phyloP scores from a whole-genome alignment of 176 grass and related monocot genomes.

The Panicum miliaceum region DNA sequence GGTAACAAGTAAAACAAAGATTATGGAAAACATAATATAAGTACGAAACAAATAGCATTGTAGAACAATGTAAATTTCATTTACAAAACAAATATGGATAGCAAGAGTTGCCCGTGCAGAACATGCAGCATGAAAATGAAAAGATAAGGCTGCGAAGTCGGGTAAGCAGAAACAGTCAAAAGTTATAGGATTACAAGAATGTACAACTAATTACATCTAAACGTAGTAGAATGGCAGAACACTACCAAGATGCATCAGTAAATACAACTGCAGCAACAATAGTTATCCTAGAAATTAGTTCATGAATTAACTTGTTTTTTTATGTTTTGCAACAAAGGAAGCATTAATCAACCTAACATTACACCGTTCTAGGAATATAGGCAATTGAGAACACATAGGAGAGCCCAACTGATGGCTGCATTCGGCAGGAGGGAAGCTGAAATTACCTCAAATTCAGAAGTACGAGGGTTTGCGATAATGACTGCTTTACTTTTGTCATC shows the following conservation, averaged over 20 bases:
- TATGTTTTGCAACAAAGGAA: background rate
- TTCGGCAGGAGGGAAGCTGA: background rate
- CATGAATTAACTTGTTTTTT: slow-evolving; percentile 1
- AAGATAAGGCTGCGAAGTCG: slow-evolving; percentile 4
- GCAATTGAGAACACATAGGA: slow-evolving; percentile 11
- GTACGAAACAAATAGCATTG: background rate
- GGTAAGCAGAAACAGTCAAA: background rate
- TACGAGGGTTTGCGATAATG: slow-evolving; percentile 85
- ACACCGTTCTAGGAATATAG: background rate
- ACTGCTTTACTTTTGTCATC: slow-evolving; percentile 90
- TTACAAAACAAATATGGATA: background rate
- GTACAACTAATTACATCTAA: slow-evolving; percentile 1
- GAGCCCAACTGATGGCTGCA: background rate
- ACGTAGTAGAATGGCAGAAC: background rate
- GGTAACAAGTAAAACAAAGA: slow-evolving; percentile 33
- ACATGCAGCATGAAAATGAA: background rate
- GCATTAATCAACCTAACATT: no score
- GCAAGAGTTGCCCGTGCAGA: background rate
- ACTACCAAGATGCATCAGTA: slow-evolving; percentile 27
- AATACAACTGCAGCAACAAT: background rate
- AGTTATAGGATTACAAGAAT: slow-evolving; percentile 8
- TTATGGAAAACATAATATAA: background rate
- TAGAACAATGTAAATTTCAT: slow-evolving; percentile 9
- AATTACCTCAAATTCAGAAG: slow-evolving; percentile 96
- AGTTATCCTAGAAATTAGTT: slow-evolving; percentile 7